Base-by-base conservation (phyloP, 306 rosid species). In the Betula pendula region DNA sequence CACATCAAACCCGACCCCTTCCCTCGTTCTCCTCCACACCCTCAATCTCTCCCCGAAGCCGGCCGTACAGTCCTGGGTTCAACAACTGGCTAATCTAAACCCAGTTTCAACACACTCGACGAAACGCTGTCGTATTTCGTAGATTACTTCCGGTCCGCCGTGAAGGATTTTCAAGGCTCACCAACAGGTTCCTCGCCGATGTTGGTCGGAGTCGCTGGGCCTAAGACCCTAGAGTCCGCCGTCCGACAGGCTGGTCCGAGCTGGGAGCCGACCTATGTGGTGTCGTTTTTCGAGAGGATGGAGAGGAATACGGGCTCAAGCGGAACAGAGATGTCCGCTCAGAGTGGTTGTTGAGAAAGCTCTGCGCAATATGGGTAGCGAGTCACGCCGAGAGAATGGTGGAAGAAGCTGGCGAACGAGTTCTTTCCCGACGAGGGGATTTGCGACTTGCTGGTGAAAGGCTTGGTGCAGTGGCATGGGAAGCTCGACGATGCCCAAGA, bases 381-480 rank as follows among this genome's bases (percentile, higher is more conserved):
- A 90, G 87, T 53, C 69, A 74, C 31, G 98, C 96, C 1, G 97
- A 92, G 88, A 89, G 72, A 77, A 84, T 89, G 95, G 96, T 90
- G 65, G 65, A 92, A 84, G 83, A 81, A 68, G 75, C 73, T 92
- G 78, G 91, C 97, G 0, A 86, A 71, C 17, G 97, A 83, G 68
- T 84, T 91, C 47, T 93, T 93, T 45, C 97, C 98, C 0, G 91
- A 88, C 11, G 91, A 83, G 75, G 27, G 49, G 2, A 85, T 77
- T 1, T 90, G 97, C 9, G 97, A 89, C 81, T 24, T 82, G 85
- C 76, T 93, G 60, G 84, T 93, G 4, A 81, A 53, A 27, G 98
- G 91, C n/a, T 19, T 91, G 96, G 90, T 93, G 97, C 59, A n/a
- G 51, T 84, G 1, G 83, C n/a, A 88, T 58, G 91, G 81, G 79